A percentile compares a stretch with the other conserved stretches of the same genome.
These are phyloP conservation scores for Phytophthora ohioensis DNA, from an alignment of 352 stramenopile genomes.

Conservation along the genomic window DNA sequence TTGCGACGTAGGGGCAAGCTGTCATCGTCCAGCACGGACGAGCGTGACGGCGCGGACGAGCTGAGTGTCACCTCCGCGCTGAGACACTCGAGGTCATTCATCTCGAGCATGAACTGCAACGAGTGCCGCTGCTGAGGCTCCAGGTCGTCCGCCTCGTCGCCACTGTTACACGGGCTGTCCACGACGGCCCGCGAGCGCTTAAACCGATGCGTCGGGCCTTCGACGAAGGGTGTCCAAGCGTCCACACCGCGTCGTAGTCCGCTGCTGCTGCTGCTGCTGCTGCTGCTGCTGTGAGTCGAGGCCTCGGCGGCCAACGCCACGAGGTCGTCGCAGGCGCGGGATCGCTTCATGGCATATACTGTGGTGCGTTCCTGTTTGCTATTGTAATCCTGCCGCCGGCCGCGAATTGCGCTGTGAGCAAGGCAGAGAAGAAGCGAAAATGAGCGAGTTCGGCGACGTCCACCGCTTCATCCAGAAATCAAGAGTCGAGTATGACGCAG, in stretches of 20 bases:
- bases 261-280: slow-evolving; percentile 9
- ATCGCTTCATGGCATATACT: slow-evolving; percentile 65
- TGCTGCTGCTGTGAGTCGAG: slow-evolving; percentile 10
- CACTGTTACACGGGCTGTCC: slow-evolving; percentile 17
- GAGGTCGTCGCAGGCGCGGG: slow-evolving; percentile 73
- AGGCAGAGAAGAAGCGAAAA: slow-evolving; percentile 37
- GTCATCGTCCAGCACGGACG: slow-evolving; percentile 34
- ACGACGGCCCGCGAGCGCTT: slow-evolving; percentile 39
- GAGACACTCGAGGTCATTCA: slow-evolving; percentile 27
- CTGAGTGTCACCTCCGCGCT: slow-evolving; percentile 14
- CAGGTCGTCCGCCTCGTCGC: slow-evolving; percentile 25
- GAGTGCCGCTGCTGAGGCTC: slow-evolving; percentile 23
- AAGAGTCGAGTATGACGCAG: slow-evolving; percentile 20
- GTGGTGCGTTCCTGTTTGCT: background rate
- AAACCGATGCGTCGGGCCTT: slow-evolving; percentile 25
- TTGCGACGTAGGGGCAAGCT: slow-evolving; percentile 43
- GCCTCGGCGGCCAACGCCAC: slow-evolving; percentile 55
- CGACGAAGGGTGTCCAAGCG: slow-evolving; percentile 21
- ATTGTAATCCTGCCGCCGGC: slow-evolving; percentile 1
- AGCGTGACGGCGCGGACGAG: slow-evolving; percentile 19
- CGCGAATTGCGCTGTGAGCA: slow-evolving; percentile 13
- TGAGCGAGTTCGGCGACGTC: slow-evolving; percentile 32
- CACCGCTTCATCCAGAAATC: slow-evolving; percentile 27
- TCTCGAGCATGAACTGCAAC: slow-evolving; percentile 36
- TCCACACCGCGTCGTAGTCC: slow-evolving; percentile 6